phyloP scores from a whole-genome alignment of 306 rosid species.

The Arachis stenosperma region DNA sequence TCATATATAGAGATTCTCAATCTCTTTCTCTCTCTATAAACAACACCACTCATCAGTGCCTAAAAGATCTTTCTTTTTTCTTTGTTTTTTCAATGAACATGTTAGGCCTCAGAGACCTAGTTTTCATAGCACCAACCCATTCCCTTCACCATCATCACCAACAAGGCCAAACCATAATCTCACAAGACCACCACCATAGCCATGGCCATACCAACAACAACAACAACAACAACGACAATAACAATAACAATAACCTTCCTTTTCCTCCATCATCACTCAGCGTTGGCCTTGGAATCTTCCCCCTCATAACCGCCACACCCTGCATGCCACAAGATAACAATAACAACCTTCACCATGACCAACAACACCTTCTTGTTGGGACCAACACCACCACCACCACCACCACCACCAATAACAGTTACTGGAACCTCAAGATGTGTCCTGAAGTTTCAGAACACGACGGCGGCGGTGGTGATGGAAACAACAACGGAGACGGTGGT shows the following conservation, averaged over 20 bases:
- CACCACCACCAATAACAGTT: constrained; percentile 3
- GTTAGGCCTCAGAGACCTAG: constrained; percentile 85
- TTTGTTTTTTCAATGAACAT: constrained; percentile 37
- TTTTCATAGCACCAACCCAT: constrained; percentile 65
- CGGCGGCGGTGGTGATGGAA: constrained; percentile 22
- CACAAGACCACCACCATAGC: constrained; percentile 43
- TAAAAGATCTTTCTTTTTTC: no score
- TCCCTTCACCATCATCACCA: constrained; percentile 40
- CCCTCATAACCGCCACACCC: constrained; percentile 65
- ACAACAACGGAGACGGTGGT: neutral
- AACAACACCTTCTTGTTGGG: neutral
- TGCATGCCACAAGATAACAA: constrained; percentile 34
- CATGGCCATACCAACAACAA: no score
- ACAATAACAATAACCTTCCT: constrained; percentile 36
- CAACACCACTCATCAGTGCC: no score
- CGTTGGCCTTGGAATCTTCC: constrained; percentile 83
- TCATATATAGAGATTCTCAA: no score
- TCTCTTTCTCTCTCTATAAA: no score
- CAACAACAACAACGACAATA: no score
- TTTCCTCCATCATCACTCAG: constrained; percentile 66
- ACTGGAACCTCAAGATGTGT: constrained; percentile 57
- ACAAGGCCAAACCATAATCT: constrained; percentile 53
- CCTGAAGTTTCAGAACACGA: constrained; percentile 44
- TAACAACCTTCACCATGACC: constrained; percentile 6
- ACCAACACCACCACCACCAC: constrained; percentile 11